Evolutionary conservation across 495 filamentous ascomycete genomes (phyloP), one percentile per base, ranked within the genome.

Genomic region (Parathielavia appendiculata): DNA sequence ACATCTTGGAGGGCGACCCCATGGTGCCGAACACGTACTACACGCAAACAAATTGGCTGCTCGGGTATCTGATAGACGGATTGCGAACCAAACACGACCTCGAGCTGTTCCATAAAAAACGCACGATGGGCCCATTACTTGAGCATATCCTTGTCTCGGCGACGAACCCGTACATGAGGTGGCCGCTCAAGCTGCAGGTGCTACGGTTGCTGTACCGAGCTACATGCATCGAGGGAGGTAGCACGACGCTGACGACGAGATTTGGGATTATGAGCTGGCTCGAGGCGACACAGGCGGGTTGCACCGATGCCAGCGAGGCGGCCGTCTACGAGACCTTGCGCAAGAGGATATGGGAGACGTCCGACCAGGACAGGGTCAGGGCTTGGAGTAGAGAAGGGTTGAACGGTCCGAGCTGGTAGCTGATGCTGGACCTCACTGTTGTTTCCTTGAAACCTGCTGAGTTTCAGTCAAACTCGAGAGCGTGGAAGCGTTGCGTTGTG

Each of bases 191-290:
- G 62, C 83, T 83, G 44, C 87, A 87, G 71, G 77, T 96, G 22
- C 57, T 96, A 16, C 78, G 85, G 47, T 73, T 96, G 14, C 53
- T 96, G 7, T 91, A 88, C 65, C 82, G 88, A 26, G 82, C 84
- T 9, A 86, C 84, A 0, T 78, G 79, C 22, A 85, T 95, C 20
- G 83, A 86, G 47, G 86, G 83, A 4, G 93, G 91, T 0, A 91
- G 89, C 67, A 89, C 86, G 22, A 96, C 90, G 13, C 73, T 96
- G 40, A 86, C 91, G 32, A 96, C 92, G 13, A 77, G 93, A 61
- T 85, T 87, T 22, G 92, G 89, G n/a, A 73, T 90, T 14, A 68
- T 93, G 51, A 86, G 81, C 56, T 98, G 92, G 91, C 79, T 95
- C 32, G 76, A 86, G 53, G 78, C 78, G 58, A 81, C 84, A 67